phyloP scores from a whole-genome alignment of 2,329 filamentous ascomycete genomes.

The Fusarium brachygibbosum region DNA sequence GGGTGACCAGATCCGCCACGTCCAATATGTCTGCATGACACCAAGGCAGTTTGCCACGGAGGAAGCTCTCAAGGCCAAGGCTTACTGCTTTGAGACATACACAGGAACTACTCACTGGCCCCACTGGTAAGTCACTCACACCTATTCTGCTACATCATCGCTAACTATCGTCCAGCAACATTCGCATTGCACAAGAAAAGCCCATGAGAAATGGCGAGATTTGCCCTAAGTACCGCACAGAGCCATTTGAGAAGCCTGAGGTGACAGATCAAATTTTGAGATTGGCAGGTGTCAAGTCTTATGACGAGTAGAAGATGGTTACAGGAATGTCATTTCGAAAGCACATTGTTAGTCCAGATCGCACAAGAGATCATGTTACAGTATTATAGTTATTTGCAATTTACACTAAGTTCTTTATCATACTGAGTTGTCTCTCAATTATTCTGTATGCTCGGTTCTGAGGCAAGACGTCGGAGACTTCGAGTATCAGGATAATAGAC shows the following conservation, averaged over 20 bases:
- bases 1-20: constrained; percentile 55
- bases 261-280: constrained; percentile 35
- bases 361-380: constrained; percentile 2
- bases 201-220: constrained; percentile 42
- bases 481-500: not conserved
- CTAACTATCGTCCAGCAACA: constrained; percentile 14
- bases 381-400: constrained; percentile 5
- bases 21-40: constrained; percentile 29
- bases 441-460: too few species aligned
- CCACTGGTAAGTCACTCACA: constrained; percentile 5
- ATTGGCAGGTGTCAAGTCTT: constrained; percentile 41
- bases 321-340: not conserved
- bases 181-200: constrained; percentile 40
- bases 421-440: not conserved
- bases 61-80: constrained; percentile 13
- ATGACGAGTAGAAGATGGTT: constrained; percentile 10
- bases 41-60: constrained; percentile 25
- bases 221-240: constrained; percentile 42
- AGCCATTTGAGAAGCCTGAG: constrained; percentile 42
- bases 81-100: not conserved
- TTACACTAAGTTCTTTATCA: not conserved
- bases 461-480: not conserved
- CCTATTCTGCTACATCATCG: accelerated
- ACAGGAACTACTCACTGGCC: constrained; percentile 12
- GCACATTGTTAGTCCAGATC: not conserved